phyloP scores from a whole-genome alignment of 2,329 filamentous ascomycete species.

The Aspergillus ochraceoroseus region DNA sequence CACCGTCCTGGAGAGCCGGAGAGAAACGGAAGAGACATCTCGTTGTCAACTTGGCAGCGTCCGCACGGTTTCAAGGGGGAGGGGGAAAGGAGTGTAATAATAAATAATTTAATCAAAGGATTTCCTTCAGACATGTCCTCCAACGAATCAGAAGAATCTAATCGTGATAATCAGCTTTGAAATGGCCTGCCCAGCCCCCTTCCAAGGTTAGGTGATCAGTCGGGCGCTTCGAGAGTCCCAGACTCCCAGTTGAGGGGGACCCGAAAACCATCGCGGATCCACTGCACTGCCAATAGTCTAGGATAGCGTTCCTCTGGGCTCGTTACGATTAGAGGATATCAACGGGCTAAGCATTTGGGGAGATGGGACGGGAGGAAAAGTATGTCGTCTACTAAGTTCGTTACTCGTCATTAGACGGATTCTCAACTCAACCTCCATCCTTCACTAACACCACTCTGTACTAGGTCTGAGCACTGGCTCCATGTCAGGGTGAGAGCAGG shows the following conservation, averaged over 20 bases:
- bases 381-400: too few species aligned
- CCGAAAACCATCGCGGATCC: constrained; percentile 15
- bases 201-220: constrained; percentile 17
- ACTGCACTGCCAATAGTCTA: constrained; percentile 19
- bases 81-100: neutral
- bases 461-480: constrained; percentile 8
- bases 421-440: too few species aligned
- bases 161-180: constrained; percentile 6
- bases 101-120: too few species aligned
- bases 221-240: constrained; percentile 7
- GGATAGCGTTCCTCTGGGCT: constrained; percentile 16
- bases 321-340: constrained; percentile 6
- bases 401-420: too few species aligned
- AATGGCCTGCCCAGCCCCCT: constrained; percentile 2
- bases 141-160: constrained; percentile 6
- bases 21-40: too few species aligned
- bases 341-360: constrained; percentile 14
- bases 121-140: neutral
- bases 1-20: too few species aligned
- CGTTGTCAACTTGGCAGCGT: too few species aligned
- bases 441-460: neutral
- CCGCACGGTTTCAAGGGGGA: neutral
- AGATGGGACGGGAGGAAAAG: neutral
- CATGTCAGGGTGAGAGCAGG: neutral
- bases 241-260: constrained; percentile 9